phyloP scores from a whole-genome alignment of 2,329 filamentous ascomycete species.

The Ceratocystis destructans region DNA sequence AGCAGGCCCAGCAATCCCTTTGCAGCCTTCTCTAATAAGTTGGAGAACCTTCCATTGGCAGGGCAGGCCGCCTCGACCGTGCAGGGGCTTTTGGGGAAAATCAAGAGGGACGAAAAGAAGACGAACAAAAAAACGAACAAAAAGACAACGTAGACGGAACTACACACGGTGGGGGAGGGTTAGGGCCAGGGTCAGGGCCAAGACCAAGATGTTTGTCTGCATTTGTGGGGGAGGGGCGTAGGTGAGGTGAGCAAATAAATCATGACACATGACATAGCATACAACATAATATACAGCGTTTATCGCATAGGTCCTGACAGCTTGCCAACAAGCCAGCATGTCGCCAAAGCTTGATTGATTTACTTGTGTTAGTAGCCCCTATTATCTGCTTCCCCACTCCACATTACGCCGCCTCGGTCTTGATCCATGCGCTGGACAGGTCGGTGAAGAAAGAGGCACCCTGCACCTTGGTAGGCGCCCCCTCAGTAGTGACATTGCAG shows the following conservation, averaged over 20 bases:
- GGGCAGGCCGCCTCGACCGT: slow-evolving; percentile 30
- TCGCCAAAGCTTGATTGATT: background rate
- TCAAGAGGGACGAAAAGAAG: slow-evolving; percentile 30
- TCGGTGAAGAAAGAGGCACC: slow-evolving; percentile 39
- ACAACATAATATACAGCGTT: too few species aligned
- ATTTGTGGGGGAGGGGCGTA: background rate
- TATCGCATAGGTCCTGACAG: background rate
- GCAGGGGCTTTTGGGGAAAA: slow-evolving; percentile 32
- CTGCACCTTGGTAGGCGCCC: slow-evolving; percentile 30
- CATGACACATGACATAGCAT: background rate
- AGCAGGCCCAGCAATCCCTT: background rate
- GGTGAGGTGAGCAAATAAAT: slow-evolving; percentile 5
- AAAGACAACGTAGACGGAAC: slow-evolving; percentile 33
- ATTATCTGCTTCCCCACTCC: background rate
- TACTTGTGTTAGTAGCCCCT: background rate
- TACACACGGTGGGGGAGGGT: slow-evolving; percentile 23
- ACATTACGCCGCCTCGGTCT: slow-evolving; percentile 16
- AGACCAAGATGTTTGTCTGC: background rate
- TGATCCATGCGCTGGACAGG: slow-evolving; percentile 29
- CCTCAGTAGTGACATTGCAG: slow-evolving; percentile 33
- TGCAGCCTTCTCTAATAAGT: background rate
- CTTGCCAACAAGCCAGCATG: background rate
- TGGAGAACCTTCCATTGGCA: slow-evolving; percentile 10
- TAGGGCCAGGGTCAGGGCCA: too few species aligned
- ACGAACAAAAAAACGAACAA: slow-evolving; percentile 36